A percentile compares a stretch with the other conserved stretches of the same genome.
Conservation (phyloP, 2,329 filamentous ascomycete species). For the Alternaria postmessia region DNA sequence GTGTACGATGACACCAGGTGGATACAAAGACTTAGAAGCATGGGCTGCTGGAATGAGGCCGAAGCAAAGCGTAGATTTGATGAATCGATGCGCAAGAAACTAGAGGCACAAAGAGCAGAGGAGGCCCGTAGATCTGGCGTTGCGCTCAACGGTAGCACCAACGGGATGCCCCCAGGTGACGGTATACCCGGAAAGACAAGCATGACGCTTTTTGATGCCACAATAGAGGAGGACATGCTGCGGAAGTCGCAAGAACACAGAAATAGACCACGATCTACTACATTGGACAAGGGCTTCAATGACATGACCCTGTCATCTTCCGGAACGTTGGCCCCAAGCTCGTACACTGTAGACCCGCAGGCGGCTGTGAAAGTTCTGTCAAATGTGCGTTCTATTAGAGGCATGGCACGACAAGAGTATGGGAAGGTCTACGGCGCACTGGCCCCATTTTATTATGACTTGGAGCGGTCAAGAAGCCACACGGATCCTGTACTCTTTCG, state of each 20-base stretch:
- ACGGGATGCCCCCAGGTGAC: constrained; percentile 49
- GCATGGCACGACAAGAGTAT: constrained; percentile 87
- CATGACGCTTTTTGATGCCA: constrained; percentile 77
- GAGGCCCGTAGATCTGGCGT: constrained; percentile 50
- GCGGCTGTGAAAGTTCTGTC: constrained; percentile 74
- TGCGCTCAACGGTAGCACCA: constrained; percentile 42
- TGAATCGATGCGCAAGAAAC: constrained; percentile 65
- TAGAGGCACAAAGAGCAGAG: constrained; percentile 64
- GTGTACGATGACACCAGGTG: constrained; percentile 97
- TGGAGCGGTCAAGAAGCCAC: constrained; percentile 74
- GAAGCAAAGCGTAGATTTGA: constrained; percentile 86
- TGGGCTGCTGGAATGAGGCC: constrained; percentile 90
- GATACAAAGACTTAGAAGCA: constrained; percentile 83
- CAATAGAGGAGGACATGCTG: constrained; percentile 69
- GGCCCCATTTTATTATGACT: constrained; percentile 86
- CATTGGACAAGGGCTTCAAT: constrained; percentile 77
- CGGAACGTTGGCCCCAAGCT: constrained; percentile 38
- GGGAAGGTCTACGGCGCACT: constrained; percentile 89
- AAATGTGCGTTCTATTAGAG: constrained; percentile 78
- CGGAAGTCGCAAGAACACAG: constrained; percentile 51
- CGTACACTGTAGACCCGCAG: constrained; percentile 61
- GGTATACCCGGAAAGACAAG: constrained; percentile 50
- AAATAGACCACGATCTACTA: constrained; percentile 37
- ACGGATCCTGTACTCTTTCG: constrained; percentile 85
- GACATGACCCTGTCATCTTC: constrained; percentile 67